Conservation (phyloP, 352 stramenopile genomes). For the Pythium brassicae region DNA sequence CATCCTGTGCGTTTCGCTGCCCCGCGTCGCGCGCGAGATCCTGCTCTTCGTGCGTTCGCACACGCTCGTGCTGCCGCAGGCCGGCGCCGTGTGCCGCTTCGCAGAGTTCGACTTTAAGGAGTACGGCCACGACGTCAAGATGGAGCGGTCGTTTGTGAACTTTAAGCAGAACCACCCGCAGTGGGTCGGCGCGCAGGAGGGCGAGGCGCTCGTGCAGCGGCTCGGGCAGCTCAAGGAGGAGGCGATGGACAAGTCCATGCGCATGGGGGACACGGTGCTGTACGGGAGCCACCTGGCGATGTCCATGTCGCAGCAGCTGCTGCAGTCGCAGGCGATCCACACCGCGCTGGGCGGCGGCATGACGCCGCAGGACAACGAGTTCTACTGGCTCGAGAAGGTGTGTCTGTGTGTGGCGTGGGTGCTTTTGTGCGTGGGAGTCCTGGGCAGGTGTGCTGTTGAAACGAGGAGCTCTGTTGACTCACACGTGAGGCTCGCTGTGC, state of each 20-base stretch:
- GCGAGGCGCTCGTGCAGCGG: conserved; percentile 65
- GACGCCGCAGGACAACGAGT: conserved; percentile 72
- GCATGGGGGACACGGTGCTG: conserved; percentile 78
- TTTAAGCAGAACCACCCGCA: conserved; percentile 92
- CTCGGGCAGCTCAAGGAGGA: conserved; percentile 72
- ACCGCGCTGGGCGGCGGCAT: conserved; percentile 52
- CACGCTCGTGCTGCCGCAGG: conserved; percentile 89
- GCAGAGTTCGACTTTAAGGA: conserved; percentile 97
- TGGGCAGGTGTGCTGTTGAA: neutral
- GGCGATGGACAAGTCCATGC: conserved; percentile 86
- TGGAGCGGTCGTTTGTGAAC: conserved; percentile 97
- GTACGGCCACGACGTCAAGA: conserved; percentile 92
- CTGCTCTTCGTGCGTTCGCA: conserved; percentile 93
- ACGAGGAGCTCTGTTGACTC: neutral
- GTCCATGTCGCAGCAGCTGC: conserved; percentile 84
- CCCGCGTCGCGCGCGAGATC: conserved; percentile 84
- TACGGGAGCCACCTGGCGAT: conserved; percentile 52
- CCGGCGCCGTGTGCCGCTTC: conserved; percentile 93
- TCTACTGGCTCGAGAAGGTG: conserved; percentile 89
- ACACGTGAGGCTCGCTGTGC: conserved; percentile 7
- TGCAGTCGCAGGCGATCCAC: conserved; percentile 84
- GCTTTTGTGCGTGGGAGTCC: neutral
- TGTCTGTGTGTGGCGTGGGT: neutral
- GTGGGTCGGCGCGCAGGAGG: conserved; percentile 75
- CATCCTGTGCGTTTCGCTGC: conserved; percentile 95